phyloP scores from a whole-genome alignment of 768 basidiomycete species.

The Omphalotus guepiniiformis region DNA sequence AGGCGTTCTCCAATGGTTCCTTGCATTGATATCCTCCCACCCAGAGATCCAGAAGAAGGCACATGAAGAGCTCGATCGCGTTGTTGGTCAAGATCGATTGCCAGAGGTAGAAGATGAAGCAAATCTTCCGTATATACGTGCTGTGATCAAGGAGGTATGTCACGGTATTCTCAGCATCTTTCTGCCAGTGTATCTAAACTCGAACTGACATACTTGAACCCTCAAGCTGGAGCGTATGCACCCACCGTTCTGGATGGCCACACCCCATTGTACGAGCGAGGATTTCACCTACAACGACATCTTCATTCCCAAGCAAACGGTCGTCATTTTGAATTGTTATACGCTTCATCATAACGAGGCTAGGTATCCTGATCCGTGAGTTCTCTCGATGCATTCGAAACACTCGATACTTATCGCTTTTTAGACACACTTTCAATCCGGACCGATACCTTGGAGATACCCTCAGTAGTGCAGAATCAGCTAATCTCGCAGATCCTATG shows the following conservation, averaged over 20 bases:
- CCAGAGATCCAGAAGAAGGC: conserved; percentile 27
- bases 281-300: conserved; percentile 30
- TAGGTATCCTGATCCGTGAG: conserved; percentile 29
- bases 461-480: conserved; percentile 25
- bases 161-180: too few relatives aligned
- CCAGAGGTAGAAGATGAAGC: conserved; percentile 21
- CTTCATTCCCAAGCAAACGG: conserved; percentile 25
- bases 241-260: conserved; percentile 22
- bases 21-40: conserved; percentile 24
- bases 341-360: conserved; percentile 21
- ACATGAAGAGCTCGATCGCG: conserved; percentile 32
- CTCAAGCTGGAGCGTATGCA: conserved; percentile 20
- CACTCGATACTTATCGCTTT: not conserved
- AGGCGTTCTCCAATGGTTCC: conserved; percentile 30
- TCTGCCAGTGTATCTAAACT: too few relatives aligned
- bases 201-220: too few relatives aligned
- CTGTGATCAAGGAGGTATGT: conserved; percentile 23
- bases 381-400: conserved; percentile 6
- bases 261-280: conserved; percentile 23
- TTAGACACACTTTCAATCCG: conserved; percentile 22
- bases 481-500: conserved; percentile 23
- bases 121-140: conserved; percentile 23
- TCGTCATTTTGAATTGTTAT: conserved; percentile 26
- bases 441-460: conserved; percentile 31
- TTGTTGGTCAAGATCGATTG: conserved; percentile 27